These are phyloP conservation scores for Kwoniella newhampshirensis DNA, from an alignment of 768 basidiomycete genomes.

Conservation along the genomic window DNA sequence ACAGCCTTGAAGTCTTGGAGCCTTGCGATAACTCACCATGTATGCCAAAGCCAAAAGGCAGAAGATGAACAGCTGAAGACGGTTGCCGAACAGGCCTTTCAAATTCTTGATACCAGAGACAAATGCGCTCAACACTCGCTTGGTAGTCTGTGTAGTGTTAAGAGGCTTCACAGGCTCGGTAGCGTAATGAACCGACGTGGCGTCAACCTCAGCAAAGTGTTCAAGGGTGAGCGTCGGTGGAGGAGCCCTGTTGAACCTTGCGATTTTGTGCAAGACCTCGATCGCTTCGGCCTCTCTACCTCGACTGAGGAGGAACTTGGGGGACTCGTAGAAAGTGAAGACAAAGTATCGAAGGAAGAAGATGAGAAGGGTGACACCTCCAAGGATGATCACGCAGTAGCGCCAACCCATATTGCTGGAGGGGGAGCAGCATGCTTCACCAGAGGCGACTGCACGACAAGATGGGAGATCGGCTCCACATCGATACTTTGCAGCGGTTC, in stretches of 20 bases:
- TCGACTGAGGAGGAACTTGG: constrained; percentile 64
- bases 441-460: constrained; percentile 35
- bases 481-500: constrained; percentile 62
- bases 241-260: constrained; percentile 52
- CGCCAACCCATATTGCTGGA: constrained; percentile 65
- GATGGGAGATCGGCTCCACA: constrained; percentile 52
- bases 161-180: background rate
- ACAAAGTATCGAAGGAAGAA: constrained; percentile 62
- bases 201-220: constrained; percentile 53
- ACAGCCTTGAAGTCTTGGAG: too few relatives aligned
- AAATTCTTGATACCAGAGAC: constrained; percentile 45
- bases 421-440: constrained; percentile 57
- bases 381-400: constrained; percentile 58
- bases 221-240: constrained; percentile 50
- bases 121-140: constrained; percentile 24
- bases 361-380: constrained; percentile 58
- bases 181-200: constrained; percentile 16
- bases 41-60: constrained; percentile 48
- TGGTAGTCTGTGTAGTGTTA: constrained; percentile 10
- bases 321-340: constrained; percentile 64
- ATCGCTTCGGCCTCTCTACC: constrained; percentile 64
- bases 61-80: constrained; percentile 45
- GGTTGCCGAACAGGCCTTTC: constrained; percentile 52
- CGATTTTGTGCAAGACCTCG: constrained; percentile 54
- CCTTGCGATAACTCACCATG: constrained; percentile 50